Percentiles rank a stretch among this genome's conserved stretches.
phyloP scores from a whole-genome alignment of 805 yeast species.

The Spathaspora hagerdaliae region DNA sequence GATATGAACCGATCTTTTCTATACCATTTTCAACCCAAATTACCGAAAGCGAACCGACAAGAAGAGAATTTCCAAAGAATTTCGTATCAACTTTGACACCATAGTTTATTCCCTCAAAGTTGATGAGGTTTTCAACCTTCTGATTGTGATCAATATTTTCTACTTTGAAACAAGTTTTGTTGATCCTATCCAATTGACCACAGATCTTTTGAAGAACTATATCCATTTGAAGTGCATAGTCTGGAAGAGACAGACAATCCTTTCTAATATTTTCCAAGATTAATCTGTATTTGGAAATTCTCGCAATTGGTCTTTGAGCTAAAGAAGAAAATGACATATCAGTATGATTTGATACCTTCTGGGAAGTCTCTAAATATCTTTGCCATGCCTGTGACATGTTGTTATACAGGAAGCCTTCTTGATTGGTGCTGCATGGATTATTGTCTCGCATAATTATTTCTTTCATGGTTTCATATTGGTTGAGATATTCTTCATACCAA shows the following conservation, averaged over 20 bases:
- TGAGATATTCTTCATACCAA: conserved; percentile 31
- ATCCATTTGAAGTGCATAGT: conserved; percentile 11
- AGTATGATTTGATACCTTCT: conserved; percentile 26
- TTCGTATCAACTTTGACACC: conserved; percentile 24
- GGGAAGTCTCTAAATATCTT: conserved; percentile 38
- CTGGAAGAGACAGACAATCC: conserved; percentile 13
- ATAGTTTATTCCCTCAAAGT: conserved; percentile 8
- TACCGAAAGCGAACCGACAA: conserved; percentile 40
- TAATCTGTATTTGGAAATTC: conserved; percentile 48
- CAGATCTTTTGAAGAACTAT: conserved; percentile 9
- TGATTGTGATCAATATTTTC: background rate
- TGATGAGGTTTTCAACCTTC: background rate
- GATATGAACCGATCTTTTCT: conserved; percentile 17
- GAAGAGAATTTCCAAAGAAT: conserved; percentile 43
- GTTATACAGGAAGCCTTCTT: background rate
- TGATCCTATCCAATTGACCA: conserved; percentile 8
- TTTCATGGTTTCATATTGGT: conserved; percentile 28
- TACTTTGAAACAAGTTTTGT: background rate
- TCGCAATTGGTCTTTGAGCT: conserved; percentile 49
- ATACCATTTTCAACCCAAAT: conserved; percentile 33
- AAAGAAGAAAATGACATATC: conserved; percentile 55
- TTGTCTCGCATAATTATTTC: conserved; percentile 15
- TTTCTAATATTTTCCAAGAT: conserved; percentile 36
- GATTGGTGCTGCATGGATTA: background rate
- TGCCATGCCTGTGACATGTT: conserved; percentile 23